phyloP scores from a whole-genome alignment of 192 early-diverging fungal species.

The Coemansia sp. region DNA sequence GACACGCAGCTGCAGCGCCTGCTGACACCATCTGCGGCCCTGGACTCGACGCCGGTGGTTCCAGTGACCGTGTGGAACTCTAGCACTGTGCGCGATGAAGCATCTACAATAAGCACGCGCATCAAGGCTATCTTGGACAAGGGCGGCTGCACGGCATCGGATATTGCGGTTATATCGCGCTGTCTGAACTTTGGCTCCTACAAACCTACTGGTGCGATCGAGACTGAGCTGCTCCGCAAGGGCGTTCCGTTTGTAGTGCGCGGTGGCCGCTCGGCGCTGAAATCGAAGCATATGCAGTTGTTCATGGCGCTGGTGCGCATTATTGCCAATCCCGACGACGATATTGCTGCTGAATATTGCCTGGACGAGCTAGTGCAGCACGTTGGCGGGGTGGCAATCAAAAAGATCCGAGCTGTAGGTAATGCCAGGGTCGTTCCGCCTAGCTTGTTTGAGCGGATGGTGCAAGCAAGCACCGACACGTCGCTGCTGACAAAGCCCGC shows the following conservation, averaged over 20 bases:
- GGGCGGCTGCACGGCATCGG: slow-evolving; percentile 65
- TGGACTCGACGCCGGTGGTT: slow-evolving; percentile 27
- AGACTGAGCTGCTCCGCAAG: slow-evolving; percentile 52
- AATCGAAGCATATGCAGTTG: slow-evolving; percentile 31
- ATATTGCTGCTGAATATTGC: slow-evolving; percentile 29
- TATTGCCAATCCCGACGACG: slow-evolving; percentile 32
- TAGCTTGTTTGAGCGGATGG: slow-evolving; percentile 5
- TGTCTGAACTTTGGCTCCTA: slow-evolving; percentile 57
- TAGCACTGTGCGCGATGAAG: slow-evolving; percentile 63
- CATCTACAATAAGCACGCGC: slow-evolving; percentile 26
- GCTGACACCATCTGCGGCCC: slow-evolving; percentile 30
- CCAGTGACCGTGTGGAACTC: slow-evolving; percentile 49
- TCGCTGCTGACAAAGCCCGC: slow-evolving; percentile 6
- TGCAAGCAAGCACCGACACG: neutral
- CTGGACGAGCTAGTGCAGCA: slow-evolving; percentile 19
- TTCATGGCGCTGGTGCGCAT: slow-evolving; percentile 40
- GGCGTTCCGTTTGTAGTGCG: slow-evolving; percentile 43
- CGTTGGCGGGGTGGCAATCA: slow-evolving; percentile 12
- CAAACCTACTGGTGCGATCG: slow-evolving; percentile 56
- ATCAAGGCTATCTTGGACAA: slow-evolving; percentile 43
- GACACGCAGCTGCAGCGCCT: slow-evolving; percentile 23
- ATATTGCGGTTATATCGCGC: slow-evolving; percentile 64
- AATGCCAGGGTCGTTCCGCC: neutral
- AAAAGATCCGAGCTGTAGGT: neutral
- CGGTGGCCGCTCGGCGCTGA: slow-evolving; percentile 40